Evolutionary conservation across 2,329 filamentous ascomycete genomes (phyloP).

Genomic region (Cercospora janseana): DNA sequence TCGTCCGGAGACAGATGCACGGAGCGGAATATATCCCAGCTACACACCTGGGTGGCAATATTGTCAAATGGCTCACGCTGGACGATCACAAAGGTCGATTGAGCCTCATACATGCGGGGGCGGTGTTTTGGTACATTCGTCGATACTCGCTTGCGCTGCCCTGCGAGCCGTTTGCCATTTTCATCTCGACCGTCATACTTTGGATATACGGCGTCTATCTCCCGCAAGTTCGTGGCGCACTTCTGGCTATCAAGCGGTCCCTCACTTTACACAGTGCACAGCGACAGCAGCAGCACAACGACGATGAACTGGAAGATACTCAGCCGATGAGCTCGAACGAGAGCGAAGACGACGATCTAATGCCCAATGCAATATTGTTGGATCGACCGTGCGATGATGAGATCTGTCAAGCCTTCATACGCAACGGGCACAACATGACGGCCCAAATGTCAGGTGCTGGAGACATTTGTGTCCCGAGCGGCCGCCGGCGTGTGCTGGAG

Average conservation of each 20-base stretch:
- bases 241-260: conserved; percentile 8
- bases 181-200: conserved; percentile 15
- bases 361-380: conserved; percentile 25
- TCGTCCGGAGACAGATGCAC: conserved; percentile 6
- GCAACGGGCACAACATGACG: conserved; percentile 23
- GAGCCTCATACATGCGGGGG: conserved; percentile 20
- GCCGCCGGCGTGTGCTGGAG: conserved; percentile 18
- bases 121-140: conserved; percentile 22
- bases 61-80: conserved; percentile 19
- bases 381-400: conserved; percentile 28
- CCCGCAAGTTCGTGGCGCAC: conserved; percentile 10
- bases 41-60: conserved; percentile 14
- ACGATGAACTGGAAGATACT: neutral
- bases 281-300: neutral
- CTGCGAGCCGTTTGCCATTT: conserved; percentile 20
- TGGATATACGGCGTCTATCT: conserved; percentile 21
- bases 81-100: conserved; percentile 23
- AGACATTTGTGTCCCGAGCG: conserved; percentile 17
- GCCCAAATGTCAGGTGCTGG: conserved; percentile 25
- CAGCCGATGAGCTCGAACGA: neutral
- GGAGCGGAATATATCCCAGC: neutral
- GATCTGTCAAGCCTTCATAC: conserved; percentile 27
- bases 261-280: neutral
- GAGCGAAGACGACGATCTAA: conserved; percentile 19
- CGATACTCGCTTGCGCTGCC: conserved; percentile 16